Percentiles rank a stretch among this genome's conserved stretches.
phyloP scores from a whole-genome alignment of 2,329 filamentous ascomycete species.

The Curvularia eragrostidis region DNA sequence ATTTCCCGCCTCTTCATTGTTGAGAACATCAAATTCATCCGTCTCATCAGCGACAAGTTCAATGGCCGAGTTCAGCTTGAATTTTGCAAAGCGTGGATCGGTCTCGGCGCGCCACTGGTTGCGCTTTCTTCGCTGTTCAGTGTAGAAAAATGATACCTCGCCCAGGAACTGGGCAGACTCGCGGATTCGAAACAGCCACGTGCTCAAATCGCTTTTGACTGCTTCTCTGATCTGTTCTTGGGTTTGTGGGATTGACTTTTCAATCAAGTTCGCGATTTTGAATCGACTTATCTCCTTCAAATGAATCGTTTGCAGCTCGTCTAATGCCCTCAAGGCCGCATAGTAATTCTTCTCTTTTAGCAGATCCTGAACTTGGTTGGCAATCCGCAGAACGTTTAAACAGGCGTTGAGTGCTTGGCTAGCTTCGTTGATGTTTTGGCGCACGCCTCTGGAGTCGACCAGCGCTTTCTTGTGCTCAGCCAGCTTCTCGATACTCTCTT shows the following conservation, averaged over 20 bases:
- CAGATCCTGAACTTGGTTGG: conserved; percentile 93
- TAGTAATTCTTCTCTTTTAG: conserved; percentile 95
- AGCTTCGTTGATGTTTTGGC: conserved; percentile 95
- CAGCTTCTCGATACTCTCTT: conserved; percentile 90
- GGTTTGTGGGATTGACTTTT: conserved; percentile 91
- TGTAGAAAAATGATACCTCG: conserved; percentile 96
- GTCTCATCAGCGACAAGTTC: conserved; percentile 94
- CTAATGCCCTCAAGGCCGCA: conserved; percentile 87
- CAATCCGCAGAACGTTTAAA: conserved; percentile 86
- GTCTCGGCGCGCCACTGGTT: conserved; percentile 83
- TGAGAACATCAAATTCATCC: conserved; percentile 92
- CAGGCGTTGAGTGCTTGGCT: conserved; percentile 88
- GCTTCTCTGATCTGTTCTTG: conserved; percentile 94
- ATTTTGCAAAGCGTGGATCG: conserved; percentile 76
- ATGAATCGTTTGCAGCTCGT: conserved; percentile 95
- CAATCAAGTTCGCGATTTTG: conserved; percentile 93
- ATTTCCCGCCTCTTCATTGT: conserved; percentile 82
- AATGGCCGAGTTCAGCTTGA: conserved; percentile 93
- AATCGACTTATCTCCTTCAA: conserved; percentile 94
- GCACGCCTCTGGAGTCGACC: conserved; percentile 88
- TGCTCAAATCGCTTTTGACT: conserved; percentile 96
- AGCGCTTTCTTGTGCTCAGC: conserved; percentile 93
- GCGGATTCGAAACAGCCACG: conserved; percentile 92
- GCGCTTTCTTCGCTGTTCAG: conserved; percentile 80
- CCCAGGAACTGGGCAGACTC: conserved; percentile 96